These are phyloP conservation scores for Sarocladium kiliense DNA, from an alignment of 2,329 filamentous ascomycete species.

Conservation along the genomic window DNA sequence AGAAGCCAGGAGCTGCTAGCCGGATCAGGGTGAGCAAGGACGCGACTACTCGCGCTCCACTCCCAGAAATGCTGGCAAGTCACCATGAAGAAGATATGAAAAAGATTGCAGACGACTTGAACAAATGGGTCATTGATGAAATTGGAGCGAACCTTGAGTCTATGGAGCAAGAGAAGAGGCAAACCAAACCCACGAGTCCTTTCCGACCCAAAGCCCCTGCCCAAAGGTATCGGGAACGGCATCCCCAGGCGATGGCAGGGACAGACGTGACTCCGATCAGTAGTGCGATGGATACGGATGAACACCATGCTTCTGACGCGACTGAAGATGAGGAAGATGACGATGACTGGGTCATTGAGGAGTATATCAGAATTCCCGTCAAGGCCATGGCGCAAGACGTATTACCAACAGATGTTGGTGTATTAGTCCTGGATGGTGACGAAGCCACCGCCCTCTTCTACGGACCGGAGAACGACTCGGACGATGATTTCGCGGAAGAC, in stretches of 20 bases:
- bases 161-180: constrained; percentile 36
- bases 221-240: constrained; percentile 50
- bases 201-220: constrained; percentile 53
- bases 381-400: constrained; percentile 41
- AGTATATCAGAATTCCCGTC: constrained; percentile 57
- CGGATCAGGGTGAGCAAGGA: constrained; percentile 14
- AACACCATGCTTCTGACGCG: constrained; percentile 30
- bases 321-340: constrained; percentile 42
- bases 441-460: constrained; percentile 58
- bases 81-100: constrained; percentile 40
- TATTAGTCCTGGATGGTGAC: constrained; percentile 52
- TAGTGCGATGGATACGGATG: constrained; percentile 21
- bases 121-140: constrained; percentile 53
- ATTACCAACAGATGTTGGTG: constrained; percentile 45
- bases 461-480: constrained; percentile 53
- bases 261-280: constrained; percentile 10
- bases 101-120: constrained; percentile 49
- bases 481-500: constrained; percentile 52
- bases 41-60: constrained; percentile 17
- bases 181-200: constrained; percentile 24
- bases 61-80: constrained; percentile 27
- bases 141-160: constrained; percentile 48
- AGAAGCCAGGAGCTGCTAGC: constrained; percentile 26
- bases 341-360: constrained; percentile 59
- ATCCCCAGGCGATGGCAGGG: constrained; percentile 32